Conservation (phyloP, 306 rosid genomes). For the Pyrus communis region DNA sequence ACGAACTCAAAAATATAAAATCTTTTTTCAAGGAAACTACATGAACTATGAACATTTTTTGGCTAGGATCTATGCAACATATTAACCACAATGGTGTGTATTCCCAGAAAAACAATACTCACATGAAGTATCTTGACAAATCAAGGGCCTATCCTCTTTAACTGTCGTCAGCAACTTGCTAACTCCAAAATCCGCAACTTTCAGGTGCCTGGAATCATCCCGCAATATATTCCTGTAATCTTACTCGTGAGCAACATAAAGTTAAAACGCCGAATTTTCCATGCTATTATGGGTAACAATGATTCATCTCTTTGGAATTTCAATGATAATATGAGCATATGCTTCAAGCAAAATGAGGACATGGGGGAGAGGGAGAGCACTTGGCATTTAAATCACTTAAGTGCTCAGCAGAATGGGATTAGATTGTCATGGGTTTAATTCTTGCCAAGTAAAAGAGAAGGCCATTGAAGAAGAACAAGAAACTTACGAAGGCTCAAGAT, state of each 20-base stretch:
- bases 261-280: constrained; percentile 16
- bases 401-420: background rate
- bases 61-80: constrained; percentile 9
- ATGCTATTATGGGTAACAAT: constrained; percentile 20
- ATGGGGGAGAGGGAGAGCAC: background rate
- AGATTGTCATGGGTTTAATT: background rate
- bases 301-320: background rate
- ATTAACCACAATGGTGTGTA: constrained; percentile 8
- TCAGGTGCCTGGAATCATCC: constrained; percentile 88
- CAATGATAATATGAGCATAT: background rate
- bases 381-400: background rate
- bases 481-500: constrained; percentile 96
- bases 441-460: background rate
- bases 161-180: constrained; percentile 94
- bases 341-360: background rate
- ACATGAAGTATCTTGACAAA: constrained; percentile 80
- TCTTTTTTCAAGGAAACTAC: no score
- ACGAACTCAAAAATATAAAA: no score
- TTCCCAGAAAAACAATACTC: constrained; percentile 37
- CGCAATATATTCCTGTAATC: constrained; percentile 89
- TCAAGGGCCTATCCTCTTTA: constrained; percentile 83
- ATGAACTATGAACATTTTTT: background rate
- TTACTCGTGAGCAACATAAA: constrained; percentile 36
- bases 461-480: background rate
- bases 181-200: constrained; percentile 96